Evolutionary conservation across 2,329 filamentous ascomycete genomes (phyloP).

Genomic region (Ceratocystis eucalypticola): DNA sequence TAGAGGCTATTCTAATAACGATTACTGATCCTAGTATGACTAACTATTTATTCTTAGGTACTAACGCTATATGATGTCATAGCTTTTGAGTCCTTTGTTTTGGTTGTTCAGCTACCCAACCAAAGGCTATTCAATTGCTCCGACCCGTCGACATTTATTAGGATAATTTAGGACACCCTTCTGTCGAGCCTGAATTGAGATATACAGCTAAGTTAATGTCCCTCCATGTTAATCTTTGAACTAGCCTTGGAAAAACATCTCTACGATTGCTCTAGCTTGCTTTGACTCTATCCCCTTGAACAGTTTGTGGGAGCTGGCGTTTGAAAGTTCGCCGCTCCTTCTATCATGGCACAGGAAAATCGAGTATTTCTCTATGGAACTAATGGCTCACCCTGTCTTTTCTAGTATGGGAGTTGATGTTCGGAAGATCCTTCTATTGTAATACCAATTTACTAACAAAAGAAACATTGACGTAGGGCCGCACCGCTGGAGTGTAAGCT

Average conservation of each 20-base stretch:
- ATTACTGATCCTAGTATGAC: too few species aligned
- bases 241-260: not conserved
- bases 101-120: not conserved
- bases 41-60: not conserved
- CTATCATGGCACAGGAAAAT: not conserved
- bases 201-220: not conserved
- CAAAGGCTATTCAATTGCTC: not conserved
- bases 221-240: not conserved
- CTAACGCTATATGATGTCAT: not conserved
- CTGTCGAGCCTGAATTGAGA: too few species aligned
- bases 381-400: not conserved
- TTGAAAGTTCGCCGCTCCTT: not conserved
- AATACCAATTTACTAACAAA: not conserved
- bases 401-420: not conserved
- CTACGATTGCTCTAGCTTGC: not conserved
- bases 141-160: not conserved
- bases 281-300: not conserved
- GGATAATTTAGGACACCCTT: too few species aligned
- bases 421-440: not conserved
- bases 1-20: too few species aligned
- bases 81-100: not conserved
- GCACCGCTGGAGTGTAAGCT: not conserved
- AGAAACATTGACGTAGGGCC: not conserved
- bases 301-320: not conserved
- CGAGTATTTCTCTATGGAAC: not conserved